Evolutionary conservation across 202 grass and related monocot genomes (phyloP), one percentile per base, ranked within the genome.

Genomic region (Alloteropsis angusta): DNA sequence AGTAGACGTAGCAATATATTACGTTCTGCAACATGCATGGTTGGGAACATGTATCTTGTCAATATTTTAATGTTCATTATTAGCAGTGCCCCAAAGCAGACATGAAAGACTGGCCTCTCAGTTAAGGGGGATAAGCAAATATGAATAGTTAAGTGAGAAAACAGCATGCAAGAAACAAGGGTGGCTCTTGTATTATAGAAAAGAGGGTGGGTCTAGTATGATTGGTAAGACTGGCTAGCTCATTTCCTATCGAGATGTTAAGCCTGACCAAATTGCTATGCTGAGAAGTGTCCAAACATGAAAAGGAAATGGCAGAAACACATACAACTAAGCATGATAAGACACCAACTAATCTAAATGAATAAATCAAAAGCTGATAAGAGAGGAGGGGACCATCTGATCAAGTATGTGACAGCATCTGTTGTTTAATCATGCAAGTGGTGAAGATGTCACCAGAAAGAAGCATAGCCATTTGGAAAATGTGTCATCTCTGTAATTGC

Each of bases 341-440:
- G 69, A 83, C 39, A 50, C 43, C 80, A 77, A 78, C 76, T 83
- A 81, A 88, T 71, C 76, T 79, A 65, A 82, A 79, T 72, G 34
- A 82, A 79, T 78, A 91, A 78, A 85, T 58, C 68, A 87, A 74
- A 80, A 82, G 60, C 53, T 81, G 84, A 38, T 64, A 77, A 21
- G 80, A 83, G 16, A 85, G 57, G 84, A 55, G 16, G 38, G 65
- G 60, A 23, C 75, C 71, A 84, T 84, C 80, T 84, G 80, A 72
- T 66, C 65, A 87, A 84, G 65, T 87, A 80, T 81, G 65, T 81
- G 63, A 76, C 71, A 76, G 17, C 71, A 34, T 77, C 72, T 76
- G 9, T 81, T 85, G 56, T 87, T 75, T 91, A 82, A 52, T 87
- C 56, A 79, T 70, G 72, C 85, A 75, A 85, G 82, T 91, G 81